Base-by-base conservation (phyloP, 805 yeast genomes). In the Trichomonascus vanleenenianus region DNA sequence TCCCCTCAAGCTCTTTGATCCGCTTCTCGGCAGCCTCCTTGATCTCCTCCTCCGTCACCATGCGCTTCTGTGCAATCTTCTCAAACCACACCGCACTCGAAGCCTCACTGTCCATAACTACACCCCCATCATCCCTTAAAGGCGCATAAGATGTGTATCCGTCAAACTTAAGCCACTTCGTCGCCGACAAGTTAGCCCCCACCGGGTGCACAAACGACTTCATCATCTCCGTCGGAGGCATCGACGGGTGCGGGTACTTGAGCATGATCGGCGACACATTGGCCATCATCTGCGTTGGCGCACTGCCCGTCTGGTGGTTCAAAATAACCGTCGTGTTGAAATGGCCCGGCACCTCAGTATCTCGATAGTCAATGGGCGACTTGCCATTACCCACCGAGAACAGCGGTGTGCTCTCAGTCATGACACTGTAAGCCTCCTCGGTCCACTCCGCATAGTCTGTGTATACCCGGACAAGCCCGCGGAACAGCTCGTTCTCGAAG, bases 391-490 rank as follows among this genome's bases (percentile, higher is more conserved):
- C 64, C 0, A 95, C 82, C 4, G 95, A 75, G 59, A 93, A 91
- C 42, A 93, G 68, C 11, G 96, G 95, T 35, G 81, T 87, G 36
- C 75, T 75, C 15, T 76, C 75, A 2, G 83, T 78, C 8, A 76
- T 64, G 30, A 81, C 62, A 48, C 73, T 75, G 50, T 75, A 72
- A 0, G 88, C 77, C 62, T 89, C 93, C 68, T 95, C 96, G 58
- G 86, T 87, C 89, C 93, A 85, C 56, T 84, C 80, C 55, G 76
- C 78, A 66, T 84, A 82, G 55, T 76, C 80, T 53, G 81, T 73
- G 67, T 83, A 53, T 27, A 65, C 50, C 7, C 52, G 49, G 11
- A 52, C 50, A 51, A 59, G 59, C 5, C 61, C 63, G 22, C 43
- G 52, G 42, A 50, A 38, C 9, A 52, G 46, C 15, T 57, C 61